Evolutionary conservation across 352 stramenopile genomes (phyloP).

Genomic region (Plasmopara muralis): DNA sequence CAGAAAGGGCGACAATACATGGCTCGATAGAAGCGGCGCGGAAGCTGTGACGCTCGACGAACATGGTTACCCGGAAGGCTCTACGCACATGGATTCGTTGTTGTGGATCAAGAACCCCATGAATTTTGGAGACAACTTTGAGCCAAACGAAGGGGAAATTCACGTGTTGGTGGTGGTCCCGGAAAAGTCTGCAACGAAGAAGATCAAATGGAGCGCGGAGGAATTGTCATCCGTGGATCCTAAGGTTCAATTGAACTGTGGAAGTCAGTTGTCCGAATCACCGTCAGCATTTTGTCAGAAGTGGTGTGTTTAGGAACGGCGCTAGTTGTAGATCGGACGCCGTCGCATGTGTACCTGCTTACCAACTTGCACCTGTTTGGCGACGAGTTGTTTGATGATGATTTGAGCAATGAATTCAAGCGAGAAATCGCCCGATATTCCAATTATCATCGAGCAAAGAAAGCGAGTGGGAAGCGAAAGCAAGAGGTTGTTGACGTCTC

Average conservation of each 20-base stretch:
- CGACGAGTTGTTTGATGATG: background rate
- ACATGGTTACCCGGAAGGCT: too few relatives aligned
- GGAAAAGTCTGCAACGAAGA: too few relatives aligned
- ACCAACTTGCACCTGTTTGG: slow-evolving; percentile 4
- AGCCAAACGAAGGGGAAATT: too few relatives aligned
- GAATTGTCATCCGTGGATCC: background rate
- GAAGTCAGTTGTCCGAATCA: background rate
- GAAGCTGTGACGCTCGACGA: too few relatives aligned
- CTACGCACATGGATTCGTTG: too few relatives aligned
- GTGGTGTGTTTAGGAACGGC: slow-evolving; percentile 1
- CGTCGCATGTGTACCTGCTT: slow-evolving; percentile 3
- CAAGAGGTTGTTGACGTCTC: background rate
- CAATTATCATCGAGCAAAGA: background rate
- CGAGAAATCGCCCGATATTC: background rate
- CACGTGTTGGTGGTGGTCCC: too few relatives aligned
- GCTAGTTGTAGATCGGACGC: slow-evolving; percentile 1
- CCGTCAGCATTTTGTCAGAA: background rate
- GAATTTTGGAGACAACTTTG: too few relatives aligned
- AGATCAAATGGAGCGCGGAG: too few relatives aligned
- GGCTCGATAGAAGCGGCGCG: too few relatives aligned
- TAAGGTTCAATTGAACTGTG: background rate
- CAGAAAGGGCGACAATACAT: too few relatives aligned
- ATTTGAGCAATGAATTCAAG: slow-evolving; percentile 2
- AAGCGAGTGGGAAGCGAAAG: background rate
- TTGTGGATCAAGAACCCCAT: too few relatives aligned